phyloP scores from a whole-genome alignment of 2,329 filamentous ascomycete genomes.

The Madurella mycetomatis region DNA sequence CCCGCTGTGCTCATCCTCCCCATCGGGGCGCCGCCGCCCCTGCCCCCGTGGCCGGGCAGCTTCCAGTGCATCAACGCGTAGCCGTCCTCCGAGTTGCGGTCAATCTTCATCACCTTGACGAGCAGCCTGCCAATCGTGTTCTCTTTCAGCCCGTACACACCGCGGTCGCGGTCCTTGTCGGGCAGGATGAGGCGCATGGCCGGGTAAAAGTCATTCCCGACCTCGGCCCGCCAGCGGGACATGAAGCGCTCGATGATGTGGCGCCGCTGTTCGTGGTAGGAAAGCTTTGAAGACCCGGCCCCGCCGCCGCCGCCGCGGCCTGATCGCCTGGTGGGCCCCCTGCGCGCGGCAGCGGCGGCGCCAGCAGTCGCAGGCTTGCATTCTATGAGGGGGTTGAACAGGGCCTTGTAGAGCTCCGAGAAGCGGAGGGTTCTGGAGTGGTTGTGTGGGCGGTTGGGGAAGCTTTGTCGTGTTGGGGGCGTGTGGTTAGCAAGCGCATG shows the following conservation, averaged over 20 bases:
- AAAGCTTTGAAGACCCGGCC: conserved; percentile 45
- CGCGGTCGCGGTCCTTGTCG: conserved; percentile 86
- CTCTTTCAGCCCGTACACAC: conserved; percentile 93
- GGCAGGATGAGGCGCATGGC: conserved; percentile 87
- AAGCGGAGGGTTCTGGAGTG: conserved; percentile 76
- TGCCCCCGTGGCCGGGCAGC: conserved; percentile 59
- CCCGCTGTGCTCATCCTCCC: conserved; percentile 61
- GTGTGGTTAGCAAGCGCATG: neutral
- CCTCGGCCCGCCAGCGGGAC: conserved; percentile 76
- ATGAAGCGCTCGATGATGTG: conserved; percentile 86
- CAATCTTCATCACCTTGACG: conserved; percentile 90
- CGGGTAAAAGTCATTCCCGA: conserved; percentile 89
- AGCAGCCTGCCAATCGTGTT: conserved; percentile 83
- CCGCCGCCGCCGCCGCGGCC: conserved; percentile 42
- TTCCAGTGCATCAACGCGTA: conserved; percentile 89
- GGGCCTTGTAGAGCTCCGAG: conserved; percentile 66
- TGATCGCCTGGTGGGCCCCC: neutral
- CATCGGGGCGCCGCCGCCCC: conserved; percentile 32
- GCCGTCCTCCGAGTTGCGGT: conserved; percentile 84
- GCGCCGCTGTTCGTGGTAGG: conserved; percentile 68
- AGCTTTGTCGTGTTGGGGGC: conserved; percentile 47
- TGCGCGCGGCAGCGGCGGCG: conserved; percentile 22
- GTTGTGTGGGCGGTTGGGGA: conserved; percentile 78
- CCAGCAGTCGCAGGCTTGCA: conserved; percentile 70
- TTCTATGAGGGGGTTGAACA: conserved; percentile 78